Percentiles rank a stretch among this genome's conserved stretches.
These are phyloP conservation scores for Trichophaea hybrida DNA, from an alignment of 2,329 filamentous ascomycete species.

Conservation along the genomic window DNA sequence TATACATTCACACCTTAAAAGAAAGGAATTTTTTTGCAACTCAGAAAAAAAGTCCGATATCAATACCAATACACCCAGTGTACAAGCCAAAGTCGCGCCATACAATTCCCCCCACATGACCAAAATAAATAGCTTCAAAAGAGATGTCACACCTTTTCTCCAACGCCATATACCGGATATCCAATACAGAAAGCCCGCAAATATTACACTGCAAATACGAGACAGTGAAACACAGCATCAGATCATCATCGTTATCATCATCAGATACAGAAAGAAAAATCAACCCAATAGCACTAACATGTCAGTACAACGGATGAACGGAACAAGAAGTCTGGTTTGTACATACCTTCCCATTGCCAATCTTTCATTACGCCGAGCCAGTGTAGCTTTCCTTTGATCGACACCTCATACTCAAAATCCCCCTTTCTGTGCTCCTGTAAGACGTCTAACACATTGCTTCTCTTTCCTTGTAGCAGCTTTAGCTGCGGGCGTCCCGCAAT, in stretches of 20 bases:
- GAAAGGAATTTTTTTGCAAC: no score
- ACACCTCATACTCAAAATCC: slow-evolving; percentile 40
- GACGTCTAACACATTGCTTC: background rate
- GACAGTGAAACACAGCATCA: background rate
- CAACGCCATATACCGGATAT: no score
- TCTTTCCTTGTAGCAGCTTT: background rate
- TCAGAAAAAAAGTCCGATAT: no score
- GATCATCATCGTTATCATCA: background rate
- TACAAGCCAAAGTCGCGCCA: no score
- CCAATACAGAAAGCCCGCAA: background rate
- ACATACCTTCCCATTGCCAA: slow-evolving; percentile 57
- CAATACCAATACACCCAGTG: no score
- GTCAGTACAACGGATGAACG: background rate
- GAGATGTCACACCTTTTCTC: no score
- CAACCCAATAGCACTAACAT: background rate
- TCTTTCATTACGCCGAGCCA: slow-evolving; percentile 60
- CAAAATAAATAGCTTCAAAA: no score
- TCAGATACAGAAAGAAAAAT: background rate
- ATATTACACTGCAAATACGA: background rate
- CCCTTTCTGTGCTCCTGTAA: slow-evolving; percentile 11
- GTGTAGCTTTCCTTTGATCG: slow-evolving; percentile 50
- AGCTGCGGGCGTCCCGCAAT: background rate
- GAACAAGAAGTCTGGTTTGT: background rate
- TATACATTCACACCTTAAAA: no score
- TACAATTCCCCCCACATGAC: no score